Conservation (phyloP, 1,139 yeast genomes). For the Saccharomyces hybrid region DNA sequence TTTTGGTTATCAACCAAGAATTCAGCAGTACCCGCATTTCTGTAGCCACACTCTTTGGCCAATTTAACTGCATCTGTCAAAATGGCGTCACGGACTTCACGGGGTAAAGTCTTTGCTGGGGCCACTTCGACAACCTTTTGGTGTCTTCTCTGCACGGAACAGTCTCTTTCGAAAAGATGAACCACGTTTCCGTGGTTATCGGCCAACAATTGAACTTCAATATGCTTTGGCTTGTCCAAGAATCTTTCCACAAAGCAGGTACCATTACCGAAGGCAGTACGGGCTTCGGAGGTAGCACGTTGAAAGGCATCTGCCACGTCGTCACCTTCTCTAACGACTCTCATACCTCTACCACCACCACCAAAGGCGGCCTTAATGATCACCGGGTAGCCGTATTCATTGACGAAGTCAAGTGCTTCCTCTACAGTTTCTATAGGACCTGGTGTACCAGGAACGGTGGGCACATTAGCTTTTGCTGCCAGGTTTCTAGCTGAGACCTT, state of each 20-base stretch:
- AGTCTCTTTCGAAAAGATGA: slow-evolving; percentile 93
- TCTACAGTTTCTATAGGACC: slow-evolving; percentile 82
- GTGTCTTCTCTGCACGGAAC: slow-evolving; percentile 97
- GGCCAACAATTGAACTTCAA: slow-evolving; percentile 92
- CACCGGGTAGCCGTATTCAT: slow-evolving; percentile 82
- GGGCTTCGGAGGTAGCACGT: slow-evolving; percentile 91
- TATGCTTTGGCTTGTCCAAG: slow-evolving; percentile 90
- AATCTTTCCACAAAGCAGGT: slow-evolving; percentile 95
- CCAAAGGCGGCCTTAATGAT: slow-evolving; percentile 98
- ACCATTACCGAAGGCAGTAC: slow-evolving; percentile 92
- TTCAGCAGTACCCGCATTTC: slow-evolving; percentile 98
- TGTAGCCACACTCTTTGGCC: slow-evolving; percentile 78
- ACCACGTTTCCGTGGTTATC: slow-evolving; percentile 90
- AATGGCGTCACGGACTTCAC: slow-evolving; percentile 77
- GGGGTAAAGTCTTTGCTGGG: slow-evolving; percentile 88
- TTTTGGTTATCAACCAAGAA: slow-evolving; percentile 86
- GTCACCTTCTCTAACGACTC: slow-evolving; percentile 95
- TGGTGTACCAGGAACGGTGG: slow-evolving; percentile 95
- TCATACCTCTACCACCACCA: slow-evolving; percentile 99
- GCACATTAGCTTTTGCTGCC: slow-evolving; percentile 75
- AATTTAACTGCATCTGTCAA: slow-evolving; percentile 88
- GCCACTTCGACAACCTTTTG: slow-evolving; percentile 98
- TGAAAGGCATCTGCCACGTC: slow-evolving; percentile 83
- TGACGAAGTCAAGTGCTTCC: slow-evolving; percentile 76
- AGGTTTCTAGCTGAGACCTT: slow-evolving; percentile 87